phyloP scores from a whole-genome alignment of 805 yeast genomes.

The Sugiyamaella mastotermitis region DNA sequence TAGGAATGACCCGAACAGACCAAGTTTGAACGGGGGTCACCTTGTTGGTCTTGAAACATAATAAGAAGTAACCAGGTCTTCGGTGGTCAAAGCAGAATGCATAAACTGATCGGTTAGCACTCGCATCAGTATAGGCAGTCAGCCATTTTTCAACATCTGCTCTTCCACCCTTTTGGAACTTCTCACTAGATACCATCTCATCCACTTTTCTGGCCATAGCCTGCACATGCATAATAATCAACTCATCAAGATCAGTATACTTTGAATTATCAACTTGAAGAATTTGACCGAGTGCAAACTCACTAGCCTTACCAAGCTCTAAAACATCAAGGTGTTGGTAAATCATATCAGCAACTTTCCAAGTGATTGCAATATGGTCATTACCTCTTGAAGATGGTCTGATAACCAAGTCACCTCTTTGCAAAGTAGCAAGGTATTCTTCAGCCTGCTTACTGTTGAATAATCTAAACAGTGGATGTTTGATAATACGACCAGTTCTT shows the following conservation, averaged over 20 bases:
- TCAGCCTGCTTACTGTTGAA: conserved; percentile 87
- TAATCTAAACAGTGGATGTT: conserved; percentile 85
- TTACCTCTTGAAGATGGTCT: conserved; percentile 91
- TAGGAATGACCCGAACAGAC: conserved; percentile 87
- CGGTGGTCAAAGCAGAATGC: conserved; percentile 86
- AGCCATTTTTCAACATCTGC: conserved; percentile 82
- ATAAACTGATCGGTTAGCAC: conserved; percentile 83
- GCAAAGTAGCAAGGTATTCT: conserved; percentile 79
- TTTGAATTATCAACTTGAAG: conserved; percentile 61
- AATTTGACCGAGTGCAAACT: conserved; percentile 50
- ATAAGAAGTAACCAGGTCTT: conserved; percentile 88
- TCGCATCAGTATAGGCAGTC: conserved; percentile 83
- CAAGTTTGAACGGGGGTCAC: conserved; percentile 55
- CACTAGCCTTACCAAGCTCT: conserved; percentile 65
- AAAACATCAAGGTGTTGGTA: conserved; percentile 87
- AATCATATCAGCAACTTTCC: conserved; percentile 89
- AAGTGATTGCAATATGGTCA: conserved; percentile 84
- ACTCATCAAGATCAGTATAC: conserved; percentile 88
- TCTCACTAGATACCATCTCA: conserved; percentile 80
- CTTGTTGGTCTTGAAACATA: conserved; percentile 72
- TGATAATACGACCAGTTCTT: conserved; percentile 68
- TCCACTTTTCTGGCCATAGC: conserved; percentile 77
- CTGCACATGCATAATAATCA: conserved; percentile 80
- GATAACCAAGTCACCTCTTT: conserved; percentile 87
- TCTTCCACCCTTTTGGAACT: conserved; percentile 75